Evolutionary conservation across 805 yeast genomes (phyloP), one percentile per base, ranked within the genome.

Genomic region (Metschnikowia proteae): DNA sequence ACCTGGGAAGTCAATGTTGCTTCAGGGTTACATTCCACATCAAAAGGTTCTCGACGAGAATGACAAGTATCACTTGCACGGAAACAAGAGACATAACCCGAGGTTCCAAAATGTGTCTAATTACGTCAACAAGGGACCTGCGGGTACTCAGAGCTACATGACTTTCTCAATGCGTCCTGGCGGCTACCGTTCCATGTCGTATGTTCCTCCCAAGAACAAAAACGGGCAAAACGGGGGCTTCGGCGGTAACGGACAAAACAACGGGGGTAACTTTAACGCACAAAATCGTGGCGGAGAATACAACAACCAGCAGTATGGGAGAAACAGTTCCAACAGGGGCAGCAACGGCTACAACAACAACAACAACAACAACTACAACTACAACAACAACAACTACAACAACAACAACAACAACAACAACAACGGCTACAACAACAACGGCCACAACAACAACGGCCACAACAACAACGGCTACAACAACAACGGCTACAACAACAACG

Each of bases 1-100:
- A 34, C 73, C 67, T 10, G 84, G 89, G 30, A 94, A 92, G 62
- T 85, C 96, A 1, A 86, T 94, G 86, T 71, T 92, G 23, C 65
- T 92, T 54, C 86, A 83, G 40, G 97, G 97, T 0, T 88, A 73
- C 60, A 80, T 82, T 51, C 78, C 89, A 4, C 84, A 82, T 50
- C 68, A 69, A 32, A 73, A 75, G 17, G 83, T 83, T 6, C 70
- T 92, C 40, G 81, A 81, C 4, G 80, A 78, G 35, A 84, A 83
- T 42, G 97, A 91, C 32, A 78, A 75, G 48, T 88, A 84, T 53
- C 68, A 76, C 8, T 72, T 88, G 10, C 59, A 75, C 30, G 77
- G 81, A 57, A 81, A 80, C 31, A 64, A 56, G 44, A 49, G 53
- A 17, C 39, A 33, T 28, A 50, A 50, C 29, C 52, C 52, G 7